Evolutionary conservation across 192 early-diverging fungal genomes (phyloP), one percentile per base, ranked within the genome.

Genomic region (Gigaspora rosea): DNA sequence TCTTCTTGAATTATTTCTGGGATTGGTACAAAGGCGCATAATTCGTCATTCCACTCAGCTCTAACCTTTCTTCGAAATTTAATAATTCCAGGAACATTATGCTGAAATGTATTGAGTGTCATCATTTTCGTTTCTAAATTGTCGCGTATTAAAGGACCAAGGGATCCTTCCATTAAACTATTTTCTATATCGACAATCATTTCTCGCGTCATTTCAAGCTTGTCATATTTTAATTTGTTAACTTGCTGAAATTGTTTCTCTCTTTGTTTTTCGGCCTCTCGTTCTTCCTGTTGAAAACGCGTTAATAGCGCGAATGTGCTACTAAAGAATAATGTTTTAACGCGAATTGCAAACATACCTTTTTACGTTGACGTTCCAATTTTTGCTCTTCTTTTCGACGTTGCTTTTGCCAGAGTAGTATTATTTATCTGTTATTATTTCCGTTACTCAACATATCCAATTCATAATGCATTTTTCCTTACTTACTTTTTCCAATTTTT

Each of bases 121-220:
- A 78, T 69, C 27, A 69, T 68, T 15, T 77, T 71, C 27, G 32
- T 49, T 64, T 64, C 61, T 27, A 80, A 63, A 27, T 54, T 56
- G 4, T 56, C 16, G n/a, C 68, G n/a, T n/a, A 86, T 52, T 5
- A 77, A 41, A 12, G 76, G 3, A 3, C 83, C 85, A n/a, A 76
- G 16, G 20, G 64, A 20, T 48, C 75, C 52, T 0, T 32, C n/a
- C n/a, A 74, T 16, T 20, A 86, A 78, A 52, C 47, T 36, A 6
- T 46, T 48, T 46, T 82, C 81, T 18, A 84, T 27, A 13, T 81
- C 74, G 1, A 84, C 15, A 35, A 84, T 84, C 51, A 84, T 78
- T 68, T 86, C 85, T 51, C 78, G 74, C 0, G 79, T 41, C 5
- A 57, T 66, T 41, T 86, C 76, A 2, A 50, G 51, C 12, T 79